Evolutionary conservation across 2,329 filamentous ascomycete species (phyloP), one percentile per base, ranked within the genome.

Genomic region (Juglanconis oblonga): DNA sequence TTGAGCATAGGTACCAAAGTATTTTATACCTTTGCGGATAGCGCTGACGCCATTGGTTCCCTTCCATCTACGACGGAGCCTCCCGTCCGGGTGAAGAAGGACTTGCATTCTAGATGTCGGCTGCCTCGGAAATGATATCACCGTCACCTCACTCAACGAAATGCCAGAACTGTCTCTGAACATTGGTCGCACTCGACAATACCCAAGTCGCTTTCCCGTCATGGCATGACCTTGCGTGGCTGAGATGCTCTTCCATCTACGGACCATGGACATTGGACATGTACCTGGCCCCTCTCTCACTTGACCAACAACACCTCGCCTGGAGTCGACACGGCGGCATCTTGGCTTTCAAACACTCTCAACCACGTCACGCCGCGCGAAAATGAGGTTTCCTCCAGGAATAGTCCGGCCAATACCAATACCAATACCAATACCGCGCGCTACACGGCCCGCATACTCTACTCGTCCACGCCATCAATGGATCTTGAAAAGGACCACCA

Each of bases 311-410:
- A 33, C 4, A 40, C 24, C 24, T 24, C 24, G 24, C 24, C 24
- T 24, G 10, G 45, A 13, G 45, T 48, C 45, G 24, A 48, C 24
- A 24, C 45, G 24, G 24, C 24, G 24, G 17, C 45, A 48, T 48
- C 45, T 48, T 48, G 24, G 40, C 40, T 42, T 42, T 11, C 40
- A 13, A 42, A 10, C 40, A 11, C 11, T 13, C 40, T 14, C 40
- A 42, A 11, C 7, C 10, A 9, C 40, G 40, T 7, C 17, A 49
- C 48, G 44, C 38, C 31, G 10, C 14, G 24, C 40, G 8, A 24
- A 58, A 33, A 60, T 60, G 58, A 60, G 58, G 42, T 40, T 60
- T 11, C 49, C 53, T 24, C 51, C 17, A 52, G 17, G 45, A 48
- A n/a, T 29, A 10, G 4, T 10, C 45, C 53, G 56, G 38, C 24